A percentile compares a stretch with the other conserved stretches of the same genome.
Conservation (phyloP, 2,329 filamentous ascomycete species). For the Colletotrichum endophyticum region DNA sequence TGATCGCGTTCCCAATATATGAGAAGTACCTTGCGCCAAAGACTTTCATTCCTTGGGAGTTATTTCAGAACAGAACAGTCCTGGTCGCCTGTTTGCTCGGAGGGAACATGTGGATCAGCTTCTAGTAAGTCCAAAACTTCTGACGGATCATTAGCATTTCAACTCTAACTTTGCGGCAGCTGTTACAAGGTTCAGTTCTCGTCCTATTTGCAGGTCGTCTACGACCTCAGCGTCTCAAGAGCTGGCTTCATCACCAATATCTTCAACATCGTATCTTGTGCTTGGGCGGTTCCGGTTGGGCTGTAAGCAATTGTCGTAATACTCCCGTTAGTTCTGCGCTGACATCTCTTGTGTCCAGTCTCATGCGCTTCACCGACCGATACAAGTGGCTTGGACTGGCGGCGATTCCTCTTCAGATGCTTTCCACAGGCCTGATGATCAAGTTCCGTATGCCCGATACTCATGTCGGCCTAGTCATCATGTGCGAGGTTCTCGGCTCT, state of each 20-base stretch:
- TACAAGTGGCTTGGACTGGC: constrained; percentile 36
- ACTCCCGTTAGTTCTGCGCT: background rate
- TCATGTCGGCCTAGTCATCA: constrained; percentile 37
- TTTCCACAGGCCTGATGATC: constrained; percentile 34
- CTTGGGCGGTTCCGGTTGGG: constrained; percentile 43
- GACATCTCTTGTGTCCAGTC: constrained; percentile 9
- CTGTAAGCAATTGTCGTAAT: constrained; percentile 14
- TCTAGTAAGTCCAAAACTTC: constrained; percentile 19
- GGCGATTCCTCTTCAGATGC: constrained; percentile 34
- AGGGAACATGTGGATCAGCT: constrained; percentile 30
- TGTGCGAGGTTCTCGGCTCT: constrained; percentile 42
- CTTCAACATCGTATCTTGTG: constrained; percentile 39
- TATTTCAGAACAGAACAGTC: constrained; percentile 35
- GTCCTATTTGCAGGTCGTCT: constrained; percentile 44
- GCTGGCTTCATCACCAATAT: constrained; percentile 35
- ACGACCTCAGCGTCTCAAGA: constrained; percentile 28
- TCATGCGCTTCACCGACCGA: constrained; percentile 32
- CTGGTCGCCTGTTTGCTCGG: constrained; percentile 27
- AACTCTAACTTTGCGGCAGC: background rate
- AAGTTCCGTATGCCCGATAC: constrained; percentile 35
- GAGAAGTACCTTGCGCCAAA: constrained; percentile 53
- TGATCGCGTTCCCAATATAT: constrained; percentile 23
- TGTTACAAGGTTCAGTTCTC: constrained; percentile 44
- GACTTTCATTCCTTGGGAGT: constrained; percentile 49
- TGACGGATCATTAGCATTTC: background rate